phyloP scores from a whole-genome alignment of 1,139 yeast genomes.

The Candida labiduridarum region DNA sequence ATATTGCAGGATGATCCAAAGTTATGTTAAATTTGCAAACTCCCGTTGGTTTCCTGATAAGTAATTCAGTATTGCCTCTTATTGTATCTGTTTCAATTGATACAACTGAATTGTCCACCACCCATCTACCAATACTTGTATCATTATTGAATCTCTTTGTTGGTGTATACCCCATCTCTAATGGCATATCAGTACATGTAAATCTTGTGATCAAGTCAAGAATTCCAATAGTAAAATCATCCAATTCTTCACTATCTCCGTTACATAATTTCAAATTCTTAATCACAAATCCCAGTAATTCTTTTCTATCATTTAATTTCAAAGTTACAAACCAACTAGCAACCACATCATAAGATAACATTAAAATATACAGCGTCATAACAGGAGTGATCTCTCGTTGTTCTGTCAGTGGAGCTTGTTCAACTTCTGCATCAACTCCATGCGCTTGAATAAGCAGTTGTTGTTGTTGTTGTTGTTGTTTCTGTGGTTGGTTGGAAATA shows the following conservation, averaged over 20 bases:
- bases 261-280: slow-evolving; percentile 54
- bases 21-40: slow-evolving; percentile 49
- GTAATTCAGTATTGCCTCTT: slow-evolving; percentile 56
- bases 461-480: slow-evolving; percentile 4
- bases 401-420: slow-evolving; percentile 52
- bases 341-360: slow-evolving; percentile 69
- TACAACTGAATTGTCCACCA: slow-evolving; percentile 59
- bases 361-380: slow-evolving; percentile 60
- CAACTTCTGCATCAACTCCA: slow-evolving; percentile 47
- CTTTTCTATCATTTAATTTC: slow-evolving; percentile 57
- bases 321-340: slow-evolving; percentile 75
- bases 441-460: slow-evolving; percentile 27
- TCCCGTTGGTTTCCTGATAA: slow-evolving; percentile 71
- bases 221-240: slow-evolving; percentile 61
- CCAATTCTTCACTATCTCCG: slow-evolving; percentile 30
- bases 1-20: slow-evolving; percentile 35
- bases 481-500: background rate
- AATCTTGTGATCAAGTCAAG: slow-evolving; percentile 71
- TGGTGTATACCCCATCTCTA: slow-evolving; percentile 41
- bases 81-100: slow-evolving; percentile 56
- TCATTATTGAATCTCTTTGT: slow-evolving; percentile 15
- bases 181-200: slow-evolving; percentile 65
- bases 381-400: slow-evolving; percentile 45
- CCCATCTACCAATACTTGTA: slow-evolving; percentile 53
- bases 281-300: slow-evolving; percentile 63